Evolutionary conservation across 768 basidiomycete genomes (phyloP).

Genomic region (Calvatia gigantea): DNA sequence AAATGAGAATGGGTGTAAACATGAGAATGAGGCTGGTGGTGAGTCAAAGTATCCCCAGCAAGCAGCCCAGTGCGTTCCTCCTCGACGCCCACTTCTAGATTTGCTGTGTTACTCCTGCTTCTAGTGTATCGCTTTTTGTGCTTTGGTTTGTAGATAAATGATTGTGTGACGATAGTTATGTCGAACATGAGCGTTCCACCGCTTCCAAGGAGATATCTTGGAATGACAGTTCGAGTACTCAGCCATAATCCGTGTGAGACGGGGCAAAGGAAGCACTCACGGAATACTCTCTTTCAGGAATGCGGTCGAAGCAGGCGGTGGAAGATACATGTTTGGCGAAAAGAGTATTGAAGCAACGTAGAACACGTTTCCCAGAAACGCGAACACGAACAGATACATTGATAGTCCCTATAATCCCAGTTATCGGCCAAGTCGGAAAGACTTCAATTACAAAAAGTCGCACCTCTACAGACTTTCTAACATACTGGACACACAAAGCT

Average conservation of each 20-base stretch:
- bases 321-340: constrained; percentile 58
- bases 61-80: constrained; percentile 52
- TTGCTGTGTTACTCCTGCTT: constrained; percentile 17
- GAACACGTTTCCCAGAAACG: constrained; percentile 90
- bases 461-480: constrained; percentile 87
- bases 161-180: constrained; percentile 85
- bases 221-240: too few relatives aligned
- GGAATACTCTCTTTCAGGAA: constrained; percentile 83
- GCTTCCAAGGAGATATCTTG: constrained; percentile 84
- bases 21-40: neutral
- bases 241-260: constrained; percentile 2
- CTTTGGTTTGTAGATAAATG: constrained; percentile 66
- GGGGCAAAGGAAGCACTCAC: constrained; percentile 43
- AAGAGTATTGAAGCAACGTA: constrained; percentile 90
- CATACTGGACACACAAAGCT: constrained; percentile 48
- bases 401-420: constrained; percentile 69
- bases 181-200: constrained; percentile 94
- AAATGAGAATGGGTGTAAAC: neutral
- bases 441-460: constrained; percentile 1
- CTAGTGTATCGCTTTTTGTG: constrained; percentile 34
- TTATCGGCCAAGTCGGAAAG: neutral
- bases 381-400: constrained; percentile 89
- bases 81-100: constrained; percentile 14
- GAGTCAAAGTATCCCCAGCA: constrained; percentile 33
- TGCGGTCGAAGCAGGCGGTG: constrained; percentile 55